Evolutionary conservation across 1,139 yeast genomes (phyloP).

Genomic region (Spathaspora sp.): DNA sequence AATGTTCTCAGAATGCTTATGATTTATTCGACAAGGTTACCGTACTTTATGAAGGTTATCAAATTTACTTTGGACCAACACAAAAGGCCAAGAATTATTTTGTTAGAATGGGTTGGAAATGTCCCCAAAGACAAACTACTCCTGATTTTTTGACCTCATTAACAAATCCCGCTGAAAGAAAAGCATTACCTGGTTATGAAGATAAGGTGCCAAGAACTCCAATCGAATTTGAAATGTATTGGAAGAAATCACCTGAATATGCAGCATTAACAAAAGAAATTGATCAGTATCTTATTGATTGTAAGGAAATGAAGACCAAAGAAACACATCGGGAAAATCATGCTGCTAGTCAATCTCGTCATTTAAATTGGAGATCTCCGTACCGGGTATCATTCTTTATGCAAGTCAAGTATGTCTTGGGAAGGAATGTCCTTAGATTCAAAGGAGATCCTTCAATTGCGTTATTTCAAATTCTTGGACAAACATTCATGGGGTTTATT

Average conservation of each 20-base stretch:
- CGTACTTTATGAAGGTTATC: conserved; percentile 74
- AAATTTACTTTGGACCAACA: conserved; percentile 70
- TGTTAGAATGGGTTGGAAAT: conserved; percentile 49
- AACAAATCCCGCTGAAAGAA: conserved; percentile 68
- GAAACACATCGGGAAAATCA: conserved; percentile 51
- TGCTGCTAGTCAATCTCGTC: conserved; percentile 56
- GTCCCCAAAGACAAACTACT: conserved; percentile 76
- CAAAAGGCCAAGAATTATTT: conserved; percentile 54
- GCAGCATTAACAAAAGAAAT: conserved; percentile 16
- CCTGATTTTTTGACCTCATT: conserved; percentile 79
- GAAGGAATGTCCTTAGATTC: conserved; percentile 63
- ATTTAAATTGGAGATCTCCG: conserved; percentile 55
- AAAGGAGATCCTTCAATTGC: conserved; percentile 69
- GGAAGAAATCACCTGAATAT: conserved; percentile 24
- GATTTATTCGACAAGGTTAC: conserved; percentile 72
- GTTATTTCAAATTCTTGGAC: conserved; percentile 57
- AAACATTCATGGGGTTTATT: conserved; percentile 66
- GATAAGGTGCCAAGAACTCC: conserved; percentile 25
- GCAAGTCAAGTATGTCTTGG: conserved; percentile 62
- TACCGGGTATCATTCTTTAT: conserved; percentile 63
- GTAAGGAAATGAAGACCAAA: conserved; percentile 18
- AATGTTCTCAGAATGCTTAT: conserved; percentile 71
- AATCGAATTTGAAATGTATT: conserved; percentile 23
- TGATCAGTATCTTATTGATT: conserved; percentile 16
- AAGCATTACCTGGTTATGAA: conserved; percentile 46